These are phyloP conservation scores for Cryphonectria parasitica DNA, from an alignment of 2,329 filamentous ascomycete genomes.

Conservation along the genomic window DNA sequence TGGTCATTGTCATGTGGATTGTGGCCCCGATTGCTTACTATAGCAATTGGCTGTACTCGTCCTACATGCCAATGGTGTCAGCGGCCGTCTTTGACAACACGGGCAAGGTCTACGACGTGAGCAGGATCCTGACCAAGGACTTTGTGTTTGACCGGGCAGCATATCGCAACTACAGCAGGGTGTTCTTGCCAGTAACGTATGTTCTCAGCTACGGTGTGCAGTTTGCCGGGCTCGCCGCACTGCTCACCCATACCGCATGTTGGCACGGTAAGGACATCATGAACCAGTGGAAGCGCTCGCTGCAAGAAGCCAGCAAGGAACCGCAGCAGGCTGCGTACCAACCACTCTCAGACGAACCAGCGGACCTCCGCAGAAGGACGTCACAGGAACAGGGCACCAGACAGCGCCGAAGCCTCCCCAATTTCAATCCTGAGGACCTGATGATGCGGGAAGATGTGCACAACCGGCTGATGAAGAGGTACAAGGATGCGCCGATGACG, in stretches of 20 bases:
- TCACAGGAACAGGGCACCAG: conserved; percentile 4
- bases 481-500: conserved; percentile 77
- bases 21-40: conserved; percentile 81
- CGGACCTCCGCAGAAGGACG: conserved; percentile 25
- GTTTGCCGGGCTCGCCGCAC: conserved; percentile 78
- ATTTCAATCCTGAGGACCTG: conserved; percentile 54
- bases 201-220: conserved; percentile 85
- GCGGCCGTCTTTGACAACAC: conserved; percentile 85
- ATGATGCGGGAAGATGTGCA: conserved; percentile 80
- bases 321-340: conserved; percentile 57
- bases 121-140: conserved; percentile 75
- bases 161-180: conserved; percentile 79
- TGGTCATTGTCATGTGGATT: conserved; percentile 85
- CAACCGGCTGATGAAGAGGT: conserved; percentile 79
- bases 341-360: conserved; percentile 40
- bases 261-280: conserved; percentile 86
- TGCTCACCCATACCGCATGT: conserved; percentile 79
- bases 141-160: conserved; percentile 78
- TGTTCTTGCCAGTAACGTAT: conserved; percentile 86
- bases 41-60: conserved; percentile 76
- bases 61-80: conserved; percentile 86
- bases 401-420: conserved; percentile 15
- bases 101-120: conserved; percentile 79
- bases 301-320: conserved; percentile 63
- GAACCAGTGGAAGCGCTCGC: conserved; percentile 72